These are phyloP conservation scores for Exophiala alcalophila DNA, from an alignment of 2,329 filamentous ascomycete species.

Conservation along the genomic window DNA sequence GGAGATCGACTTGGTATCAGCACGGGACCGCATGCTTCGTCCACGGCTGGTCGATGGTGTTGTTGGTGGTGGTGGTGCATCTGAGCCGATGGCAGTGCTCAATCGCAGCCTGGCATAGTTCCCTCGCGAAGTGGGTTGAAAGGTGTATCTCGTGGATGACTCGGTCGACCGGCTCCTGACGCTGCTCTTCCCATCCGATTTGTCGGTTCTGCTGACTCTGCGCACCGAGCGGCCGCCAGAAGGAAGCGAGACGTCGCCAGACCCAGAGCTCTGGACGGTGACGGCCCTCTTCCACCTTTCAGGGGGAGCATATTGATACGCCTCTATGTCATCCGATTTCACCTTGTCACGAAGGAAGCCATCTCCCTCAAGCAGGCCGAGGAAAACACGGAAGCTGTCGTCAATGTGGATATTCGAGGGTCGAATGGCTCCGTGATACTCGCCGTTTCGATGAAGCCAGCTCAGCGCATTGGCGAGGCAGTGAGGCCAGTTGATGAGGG, in stretches of 20 bases:
- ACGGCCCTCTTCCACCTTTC: constrained; percentile 49
- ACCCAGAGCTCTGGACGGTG: constrained; percentile 37
- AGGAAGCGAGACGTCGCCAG: constrained; percentile 35
- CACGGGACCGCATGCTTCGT: constrained; percentile 4
- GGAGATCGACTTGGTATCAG: constrained; percentile 16
- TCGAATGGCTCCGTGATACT: constrained; percentile 55
- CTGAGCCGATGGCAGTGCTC: constrained; percentile 11
- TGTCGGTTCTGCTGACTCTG: constrained; percentile 22
- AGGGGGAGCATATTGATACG: constrained; percentile 59
- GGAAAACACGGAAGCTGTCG: constrained; percentile 53
- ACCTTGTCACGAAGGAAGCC: constrained; percentile 54
- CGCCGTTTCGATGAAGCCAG: constrained; percentile 55
- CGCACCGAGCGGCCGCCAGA: constrained; percentile 44
- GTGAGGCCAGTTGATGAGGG: constrained; percentile 47
- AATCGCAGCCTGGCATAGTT: constrained; percentile 23
- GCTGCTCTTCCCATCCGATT: constrained; percentile 10
- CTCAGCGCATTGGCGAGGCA: constrained; percentile 55
- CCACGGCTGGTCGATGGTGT: constrained; percentile 1
- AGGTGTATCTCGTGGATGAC: constrained; percentile 17
- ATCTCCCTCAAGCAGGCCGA: constrained; percentile 57
- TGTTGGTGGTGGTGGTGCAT: constrained; percentile 2
- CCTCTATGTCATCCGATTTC: constrained; percentile 53
- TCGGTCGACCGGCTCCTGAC: constrained; percentile 30
- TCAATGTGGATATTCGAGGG: constrained; percentile 61
- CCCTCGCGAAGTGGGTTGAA: constrained; percentile 22